A percentile compares a stretch with the other conserved stretches of the same genome.
These are phyloP conservation scores for Alopecurus myosuroides DNA, from an alignment of 176 grass and related monocot genomes.

Conservation along the genomic window DNA sequence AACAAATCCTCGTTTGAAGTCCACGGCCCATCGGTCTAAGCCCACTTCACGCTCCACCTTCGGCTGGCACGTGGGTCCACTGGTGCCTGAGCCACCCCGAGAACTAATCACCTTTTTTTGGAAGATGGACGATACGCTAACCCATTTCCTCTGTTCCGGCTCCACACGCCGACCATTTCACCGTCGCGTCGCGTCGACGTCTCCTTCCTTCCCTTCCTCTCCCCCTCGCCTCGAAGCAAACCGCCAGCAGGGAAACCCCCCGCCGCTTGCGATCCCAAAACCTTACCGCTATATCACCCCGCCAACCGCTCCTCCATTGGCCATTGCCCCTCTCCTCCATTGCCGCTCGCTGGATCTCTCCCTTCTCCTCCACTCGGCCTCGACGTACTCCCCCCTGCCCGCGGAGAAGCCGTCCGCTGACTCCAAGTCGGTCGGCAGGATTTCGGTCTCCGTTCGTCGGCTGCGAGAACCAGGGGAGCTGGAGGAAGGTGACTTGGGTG, in stretches of 20 bases:
- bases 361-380: background rate
- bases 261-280: background rate
- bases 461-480: background rate
- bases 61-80: background rate
- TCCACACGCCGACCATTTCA: background rate
- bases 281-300: background rate
- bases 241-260: conserved; percentile 1
- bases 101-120: no score
- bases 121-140: background rate
- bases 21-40: background rate
- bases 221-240: background rate
- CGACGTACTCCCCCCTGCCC: background rate
- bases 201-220: background rate
- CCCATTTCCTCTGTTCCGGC: background rate
- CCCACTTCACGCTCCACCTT: background rate
- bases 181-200: background rate
- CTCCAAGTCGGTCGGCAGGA: background rate
- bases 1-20: no score
- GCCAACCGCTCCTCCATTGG: background rate
- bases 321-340: background rate
- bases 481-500: background rate
- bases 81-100: background rate
- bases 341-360: background rate
- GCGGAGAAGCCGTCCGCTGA: background rate
- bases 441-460: background rate